phyloP scores from a whole-genome alignment of 163 green algal species.

The Trebouxia gelatinosa region DNA sequence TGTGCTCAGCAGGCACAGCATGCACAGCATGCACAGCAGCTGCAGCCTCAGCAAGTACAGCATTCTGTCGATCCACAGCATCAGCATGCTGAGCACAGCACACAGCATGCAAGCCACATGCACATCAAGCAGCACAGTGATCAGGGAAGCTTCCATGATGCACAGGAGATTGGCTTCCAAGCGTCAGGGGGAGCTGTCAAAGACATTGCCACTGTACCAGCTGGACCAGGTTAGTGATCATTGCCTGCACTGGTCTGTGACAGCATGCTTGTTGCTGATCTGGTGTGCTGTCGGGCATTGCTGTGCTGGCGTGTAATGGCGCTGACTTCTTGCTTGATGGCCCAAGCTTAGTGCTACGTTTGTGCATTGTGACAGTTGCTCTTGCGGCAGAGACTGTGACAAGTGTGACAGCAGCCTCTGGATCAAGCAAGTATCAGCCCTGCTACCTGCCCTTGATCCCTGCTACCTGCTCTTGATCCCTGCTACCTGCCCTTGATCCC shows the following conservation, averaged over 20 bases:
- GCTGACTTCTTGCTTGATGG: neutral
- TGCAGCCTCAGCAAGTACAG: no score
- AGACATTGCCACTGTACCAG: conserved; percentile 26
- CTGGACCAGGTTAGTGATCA: neutral
- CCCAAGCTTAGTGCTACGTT: no score
- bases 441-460: no score
- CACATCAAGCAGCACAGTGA: neutral
- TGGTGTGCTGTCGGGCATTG: neutral
- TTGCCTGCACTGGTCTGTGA: neutral
- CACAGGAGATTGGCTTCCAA: conserved; percentile 39
- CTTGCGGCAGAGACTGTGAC: no score
- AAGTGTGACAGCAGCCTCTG: no score
- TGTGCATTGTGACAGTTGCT: no score
- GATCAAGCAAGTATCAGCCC: no score
- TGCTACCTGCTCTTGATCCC: no score
- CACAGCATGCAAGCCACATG: neutral
- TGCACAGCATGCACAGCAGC: conserved; percentile 31
- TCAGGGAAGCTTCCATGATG: no score
- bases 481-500: no score
- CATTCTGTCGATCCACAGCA: no score
- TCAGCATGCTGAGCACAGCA: no score
- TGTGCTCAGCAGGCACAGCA: conserved; percentile 25
- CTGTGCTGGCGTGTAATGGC: neutral
- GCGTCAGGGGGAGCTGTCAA: conserved; percentile 42
- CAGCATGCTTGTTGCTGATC: neutral